These are phyloP conservation scores for Thalassiosira oceanica DNA, from an alignment of 352 stramenopile species.

Conservation along the genomic window DNA sequence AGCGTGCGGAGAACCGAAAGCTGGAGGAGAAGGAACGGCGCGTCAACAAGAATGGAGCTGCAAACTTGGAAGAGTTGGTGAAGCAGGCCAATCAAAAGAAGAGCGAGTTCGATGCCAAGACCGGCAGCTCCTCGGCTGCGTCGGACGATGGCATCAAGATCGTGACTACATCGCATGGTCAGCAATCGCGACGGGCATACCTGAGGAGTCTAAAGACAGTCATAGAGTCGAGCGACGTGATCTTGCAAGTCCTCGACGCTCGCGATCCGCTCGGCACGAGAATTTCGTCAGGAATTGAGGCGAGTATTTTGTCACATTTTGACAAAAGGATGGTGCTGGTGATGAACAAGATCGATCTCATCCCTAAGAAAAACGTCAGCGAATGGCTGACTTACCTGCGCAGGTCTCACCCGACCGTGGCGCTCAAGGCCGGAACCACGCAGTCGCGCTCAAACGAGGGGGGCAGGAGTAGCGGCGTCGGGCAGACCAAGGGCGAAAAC, in stretches of 20 bases:
- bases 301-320: slow-evolving; percentile 88
- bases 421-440: slow-evolving; percentile 94
- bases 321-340: slow-evolving; percentile 97
- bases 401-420: slow-evolving; percentile 89
- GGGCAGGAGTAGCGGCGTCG: slow-evolving; percentile 42
- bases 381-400: slow-evolving; percentile 93
- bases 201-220: slow-evolving; percentile 96
- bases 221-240: slow-evolving; percentile 93
- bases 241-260: slow-evolving; percentile 96
- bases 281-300: slow-evolving; percentile 89
- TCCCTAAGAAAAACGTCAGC: slow-evolving; percentile 93
- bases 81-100: slow-evolving; percentile 51
- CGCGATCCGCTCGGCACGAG: slow-evolving; percentile 94
- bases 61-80: slow-evolving; percentile 66
- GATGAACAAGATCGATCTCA: slow-evolving; percentile 99
- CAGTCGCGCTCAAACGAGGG: slow-evolving; percentile 75
- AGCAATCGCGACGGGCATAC: slow-evolving; percentile 89
- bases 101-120: slow-evolving; percentile 55
- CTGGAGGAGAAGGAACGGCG: slow-evolving; percentile 59
- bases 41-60: slow-evolving; percentile 41
- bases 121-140: neutral
- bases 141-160: slow-evolving; percentile 10
- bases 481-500: slow-evolving; percentile 50
- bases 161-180: slow-evolving; percentile 66
- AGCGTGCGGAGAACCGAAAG: slow-evolving; percentile 70